A percentile compares a stretch with the other conserved stretches of the same genome.
Conservation (phyloP, 2,329 filamentous ascomycete genomes). For the Colletotrichum abscissum region DNA sequence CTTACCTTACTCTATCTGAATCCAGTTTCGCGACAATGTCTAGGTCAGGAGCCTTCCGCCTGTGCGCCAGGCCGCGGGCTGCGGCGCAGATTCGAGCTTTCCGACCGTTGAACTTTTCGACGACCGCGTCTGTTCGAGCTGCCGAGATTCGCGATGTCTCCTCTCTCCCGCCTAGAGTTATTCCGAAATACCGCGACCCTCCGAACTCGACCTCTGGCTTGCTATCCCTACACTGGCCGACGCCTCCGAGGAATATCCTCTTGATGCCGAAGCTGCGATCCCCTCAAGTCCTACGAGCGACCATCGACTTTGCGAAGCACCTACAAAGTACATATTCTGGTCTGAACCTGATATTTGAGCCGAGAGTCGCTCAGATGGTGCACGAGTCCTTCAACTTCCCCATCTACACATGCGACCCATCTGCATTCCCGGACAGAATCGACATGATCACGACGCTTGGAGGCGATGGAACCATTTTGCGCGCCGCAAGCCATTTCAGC, state of each 20-base stretch:
- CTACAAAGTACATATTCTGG: constrained; percentile 83
- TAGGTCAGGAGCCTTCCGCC: background rate
- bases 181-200: constrained; percentile 73
- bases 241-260: constrained; percentile 66
- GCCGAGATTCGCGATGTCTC: constrained; percentile 61
- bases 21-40: background rate
- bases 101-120: constrained; percentile 14
- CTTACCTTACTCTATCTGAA: too few species aligned
- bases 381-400: constrained; percentile 79
- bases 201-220: constrained; percentile 58
- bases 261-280: constrained; percentile 70
- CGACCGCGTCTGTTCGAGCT: constrained; percentile 45
- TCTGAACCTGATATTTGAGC: constrained; percentile 86
- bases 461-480: constrained; percentile 91
- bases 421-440: constrained; percentile 79
- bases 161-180: constrained; percentile 64
- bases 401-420: constrained; percentile 68
- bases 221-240: constrained; percentile 65
- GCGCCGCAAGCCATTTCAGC: constrained; percentile 81
- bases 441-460: constrained; percentile 92
- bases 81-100: constrained; percentile 3
- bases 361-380: constrained; percentile 76
- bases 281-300: constrained; percentile 62
- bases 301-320: constrained; percentile 73
- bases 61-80: background rate